Evolutionary conservation across 805 yeast species (phyloP).

Genomic region (Wickerhamia fluorescens): DNA sequence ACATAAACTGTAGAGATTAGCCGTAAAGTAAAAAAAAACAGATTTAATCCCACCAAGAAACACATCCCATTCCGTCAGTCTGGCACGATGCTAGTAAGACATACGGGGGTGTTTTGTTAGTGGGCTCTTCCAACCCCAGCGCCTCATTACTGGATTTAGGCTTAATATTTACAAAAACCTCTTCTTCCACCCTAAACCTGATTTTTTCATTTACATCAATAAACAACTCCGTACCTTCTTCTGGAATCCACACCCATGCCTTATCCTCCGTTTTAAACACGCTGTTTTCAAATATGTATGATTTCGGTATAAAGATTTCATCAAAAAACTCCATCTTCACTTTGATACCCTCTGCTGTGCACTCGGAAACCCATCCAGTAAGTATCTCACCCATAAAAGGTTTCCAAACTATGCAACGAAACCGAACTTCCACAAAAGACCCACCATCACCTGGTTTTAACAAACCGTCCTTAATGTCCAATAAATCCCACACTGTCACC

Average conservation of each 20-base stretch:
- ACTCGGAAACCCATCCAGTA: slow-evolving; percentile 88
- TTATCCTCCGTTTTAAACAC: slow-evolving; percentile 65
- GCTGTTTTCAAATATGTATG: slow-evolving; percentile 73
- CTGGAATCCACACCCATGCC: slow-evolving; percentile 93
- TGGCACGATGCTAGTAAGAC: slow-evolving; percentile 86
- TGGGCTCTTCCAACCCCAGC: slow-evolving; percentile 28
- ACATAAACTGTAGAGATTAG: neutral
- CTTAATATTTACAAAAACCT: slow-evolving; percentile 73
- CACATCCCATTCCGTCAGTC: slow-evolving; percentile 93
- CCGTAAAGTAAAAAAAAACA: neutral
- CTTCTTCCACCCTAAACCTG: slow-evolving; percentile 86
- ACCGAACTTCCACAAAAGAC: slow-evolving; percentile 64
- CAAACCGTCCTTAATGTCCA: slow-evolving; percentile 79
- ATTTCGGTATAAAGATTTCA: slow-evolving; percentile 83
- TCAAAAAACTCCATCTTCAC: slow-evolving; percentile 83
- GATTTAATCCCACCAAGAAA: slow-evolving; percentile 91
- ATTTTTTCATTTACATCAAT: slow-evolving; percentile 89
- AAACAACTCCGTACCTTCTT: slow-evolving; percentile 68
- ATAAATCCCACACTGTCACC: slow-evolving; percentile 75
- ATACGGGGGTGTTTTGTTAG: slow-evolving; percentile 63
- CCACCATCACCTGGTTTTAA: slow-evolving; percentile 95
- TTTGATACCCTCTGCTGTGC: slow-evolving; percentile 82
- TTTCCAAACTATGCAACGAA: slow-evolving; percentile 76
- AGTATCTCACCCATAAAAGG: slow-evolving; percentile 93
- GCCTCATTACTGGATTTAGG: slow-evolving; percentile 64